Base-by-base conservation (phyloP, 495 filamentous ascomycete species). In the Filosporella fistucella region DNA sequence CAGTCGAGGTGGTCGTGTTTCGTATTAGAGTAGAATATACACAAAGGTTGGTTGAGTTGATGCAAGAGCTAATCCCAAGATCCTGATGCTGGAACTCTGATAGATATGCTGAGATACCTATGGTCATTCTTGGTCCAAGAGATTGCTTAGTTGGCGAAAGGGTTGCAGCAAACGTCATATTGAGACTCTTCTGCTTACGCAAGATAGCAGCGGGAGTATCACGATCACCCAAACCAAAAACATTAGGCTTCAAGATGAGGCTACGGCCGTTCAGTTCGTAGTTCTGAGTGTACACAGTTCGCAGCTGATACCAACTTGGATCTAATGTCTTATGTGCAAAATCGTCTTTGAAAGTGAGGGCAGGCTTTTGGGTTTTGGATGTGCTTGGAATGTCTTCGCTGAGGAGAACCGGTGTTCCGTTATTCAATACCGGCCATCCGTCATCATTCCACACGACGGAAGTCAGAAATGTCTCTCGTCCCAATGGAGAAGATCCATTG, bases 371-470 rank as follows among this genome's bases (percentile, higher is more conserved):
- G 12, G 17, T 26, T 22, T 34, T 29, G 4, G 17, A 9, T 4
- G 42, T 22, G 12, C 22, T 28, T 3, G 26, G 26, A 16, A 45
- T 17, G 10, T 7, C 10, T 20, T 45, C 30, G 26, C 26, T 33
- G n/a, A 74, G 65, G 0, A 62, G 45, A 18, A 76, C 69, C 38
- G 69, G 68, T 9, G 66, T 46, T 4, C 70, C 67, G 0, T 33
- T 12, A 23, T 37, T 30, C 3, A 54, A 18, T 1, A 14, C 21
- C 10, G 53, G 57, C 53, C 57, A 60, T 22, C 32, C 54, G 13
- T 38, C 53, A 1, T 45, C 42, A 1, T 38, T 45, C 58, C 58
- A 61, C n/a, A 37, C 28, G 1, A 61, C 44, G 2, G 52, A 26
- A 0, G 42, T 44, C 16, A 61, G 39, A 16, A 54, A 52, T n/a